Base-by-base conservation (phyloP, 345 rosid species). In the Excoecaria agallocha region DNA sequence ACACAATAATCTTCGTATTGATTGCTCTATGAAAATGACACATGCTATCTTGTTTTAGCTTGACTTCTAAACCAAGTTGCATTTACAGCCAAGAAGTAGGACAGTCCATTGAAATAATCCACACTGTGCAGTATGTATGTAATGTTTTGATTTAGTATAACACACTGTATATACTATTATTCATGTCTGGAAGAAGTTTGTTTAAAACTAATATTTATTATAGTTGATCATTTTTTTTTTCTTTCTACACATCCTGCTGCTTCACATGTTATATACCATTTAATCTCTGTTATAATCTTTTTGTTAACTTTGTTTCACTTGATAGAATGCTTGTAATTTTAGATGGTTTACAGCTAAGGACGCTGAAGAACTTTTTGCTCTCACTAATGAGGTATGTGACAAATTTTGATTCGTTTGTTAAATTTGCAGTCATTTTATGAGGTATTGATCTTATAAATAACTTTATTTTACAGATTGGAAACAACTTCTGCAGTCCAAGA, bases 331-430 rank as follows among this genome's bases (percentile, higher is more conserved):
- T 72, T 91, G 97, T 78, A 84, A 84, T 60, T 52, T 80, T 71
- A 92, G 91, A 69, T 93, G 98, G 99, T 95, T 95, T 83, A 68
- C 87, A 1, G 90, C 82, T 57, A 76, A 76, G 54, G 94, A 92
- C 62, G 50, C 74, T 82, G 78, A 85, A 83, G 92, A 89, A 74
- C 91, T 95, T 69, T 38, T 71, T 3, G 30, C 81, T 45, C 89
- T 92, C 82, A 84, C 87, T 69, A 84, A 82, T 77, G 91, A 94
- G 93, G 98, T 94, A 63, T 66, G 80, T 46, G 59, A 61, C 57
- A 41, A 43, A 75, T 61, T 77, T 25, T 74, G 54, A 17, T 37
- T 13, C 9, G 0, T 2, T n/a, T 25, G 7, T 45, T 25, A 4
- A 15, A 13, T 19, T 43, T 48, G 20, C 39, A 6, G 66, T 7